phyloP scores from a whole-genome alignment of 257 asterid species.

The Solanum appendiculatum region DNA sequence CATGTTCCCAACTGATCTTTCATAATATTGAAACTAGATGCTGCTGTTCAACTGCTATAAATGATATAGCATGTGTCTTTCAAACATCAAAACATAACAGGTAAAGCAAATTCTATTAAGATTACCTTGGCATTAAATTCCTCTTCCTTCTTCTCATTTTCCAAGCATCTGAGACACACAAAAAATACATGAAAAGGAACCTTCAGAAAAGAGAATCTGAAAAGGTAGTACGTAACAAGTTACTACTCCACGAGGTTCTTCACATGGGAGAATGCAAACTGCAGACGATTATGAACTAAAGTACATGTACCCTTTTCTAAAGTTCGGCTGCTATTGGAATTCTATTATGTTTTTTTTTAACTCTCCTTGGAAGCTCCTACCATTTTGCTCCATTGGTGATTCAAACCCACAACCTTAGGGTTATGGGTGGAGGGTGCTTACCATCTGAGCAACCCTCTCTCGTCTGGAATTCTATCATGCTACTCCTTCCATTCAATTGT shows the following conservation, averaged over 20 bases:
- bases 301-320: neutral
- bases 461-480: neutral
- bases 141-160: constrained; percentile 38
- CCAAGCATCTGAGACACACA: constrained; percentile 47
- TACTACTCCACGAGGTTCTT: neutral
- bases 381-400: neutral
- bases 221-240: neutral
- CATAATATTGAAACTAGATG: neutral
- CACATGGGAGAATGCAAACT: neutral
- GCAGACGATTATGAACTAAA: neutral
- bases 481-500: neutral
- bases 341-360: neutral
- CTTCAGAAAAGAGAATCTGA: neutral
- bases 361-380: neutral
- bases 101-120: neutral
- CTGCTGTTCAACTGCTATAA: neutral
- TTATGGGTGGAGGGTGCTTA: neutral
- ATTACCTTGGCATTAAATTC: constrained; percentile 61
- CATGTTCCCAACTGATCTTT: neutral
- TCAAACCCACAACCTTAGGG: neutral
- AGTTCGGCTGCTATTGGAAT: neutral
- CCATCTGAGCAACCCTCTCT: neutral
- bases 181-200: neutral
- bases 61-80: neutral
- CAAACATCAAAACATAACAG: neutral